Evolutionary conservation across 768 basidiomycete species (phyloP).

Genomic region (Leccinellum rugosiceps): DNA sequence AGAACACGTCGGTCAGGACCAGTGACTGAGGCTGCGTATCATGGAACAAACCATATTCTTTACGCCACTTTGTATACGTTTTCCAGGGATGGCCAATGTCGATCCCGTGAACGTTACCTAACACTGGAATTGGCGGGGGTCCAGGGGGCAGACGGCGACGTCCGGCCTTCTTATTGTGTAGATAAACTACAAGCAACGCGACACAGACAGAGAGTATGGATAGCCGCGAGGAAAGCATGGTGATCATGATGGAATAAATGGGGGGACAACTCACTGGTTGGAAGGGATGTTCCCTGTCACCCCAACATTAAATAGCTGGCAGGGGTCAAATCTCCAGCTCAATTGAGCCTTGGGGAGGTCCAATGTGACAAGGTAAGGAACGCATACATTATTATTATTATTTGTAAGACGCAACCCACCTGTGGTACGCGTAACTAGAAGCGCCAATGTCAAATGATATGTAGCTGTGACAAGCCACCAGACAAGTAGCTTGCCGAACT

Average conservation of each 20-base stretch:
- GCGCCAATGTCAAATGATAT: no score
- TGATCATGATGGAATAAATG: background rate
- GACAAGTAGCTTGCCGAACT: no score
- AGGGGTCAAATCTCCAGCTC: no score
- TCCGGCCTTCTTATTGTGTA: conserved; percentile 7
- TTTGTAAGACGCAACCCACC: no score
- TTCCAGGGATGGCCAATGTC: conserved; percentile 20
- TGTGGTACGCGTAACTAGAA: no score
- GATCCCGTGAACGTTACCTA: conserved; percentile 21
- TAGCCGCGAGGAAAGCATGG: conserved; percentile 1
- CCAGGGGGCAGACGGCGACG: conserved; percentile 20
- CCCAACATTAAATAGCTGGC: background rate
- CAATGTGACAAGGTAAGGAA: no score
- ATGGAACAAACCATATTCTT: conserved; percentile 18
- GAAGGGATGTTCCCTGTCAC: background rate
- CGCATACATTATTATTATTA: no score
- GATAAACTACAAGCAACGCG: conserved; percentile 5
- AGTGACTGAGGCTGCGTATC: background rate
- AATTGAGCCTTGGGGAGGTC: no score
- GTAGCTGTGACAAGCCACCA: no score
- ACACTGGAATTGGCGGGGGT: conserved; percentile 16
- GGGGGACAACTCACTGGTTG: background rate
- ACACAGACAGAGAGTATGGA: conserved; percentile 8
- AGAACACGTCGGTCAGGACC: background rate
- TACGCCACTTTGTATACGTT: conserved; percentile 17